Percentiles rank a stretch among this genome's conserved stretches.
Evolutionary conservation across 2,329 filamentous ascomycete species (phyloP).

Genomic region (Phaeosphaeria sp.): DNA sequence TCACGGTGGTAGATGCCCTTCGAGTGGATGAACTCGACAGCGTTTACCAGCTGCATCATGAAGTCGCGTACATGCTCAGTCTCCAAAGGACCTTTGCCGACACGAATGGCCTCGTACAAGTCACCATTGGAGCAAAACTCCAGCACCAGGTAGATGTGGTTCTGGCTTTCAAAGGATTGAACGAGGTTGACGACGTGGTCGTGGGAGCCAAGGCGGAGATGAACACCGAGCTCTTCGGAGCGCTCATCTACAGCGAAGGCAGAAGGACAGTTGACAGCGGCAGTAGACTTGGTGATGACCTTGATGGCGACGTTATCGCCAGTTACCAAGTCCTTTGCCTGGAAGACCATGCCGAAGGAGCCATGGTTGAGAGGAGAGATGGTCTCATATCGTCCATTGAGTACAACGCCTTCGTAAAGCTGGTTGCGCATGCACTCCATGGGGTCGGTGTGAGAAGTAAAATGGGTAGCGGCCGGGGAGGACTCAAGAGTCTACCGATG

Average conservation of each 20-base stretch:
- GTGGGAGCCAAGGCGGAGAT: constrained; percentile 78
- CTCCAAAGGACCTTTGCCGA: constrained; percentile 84
- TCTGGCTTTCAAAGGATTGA: constrained; percentile 88
- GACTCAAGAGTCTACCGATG: constrained; percentile 46
- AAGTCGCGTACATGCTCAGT: constrained; percentile 97
- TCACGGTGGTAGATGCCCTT: constrained; percentile 95
- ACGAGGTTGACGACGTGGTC: constrained; percentile 93
- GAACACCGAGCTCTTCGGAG: constrained; percentile 80
- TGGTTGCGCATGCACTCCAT: constrained; percentile 90
- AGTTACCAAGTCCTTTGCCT: constrained; percentile 80
- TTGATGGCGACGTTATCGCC: constrained; percentile 90
- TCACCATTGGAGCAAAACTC: constrained; percentile 96
- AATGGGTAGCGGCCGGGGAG: constrained; percentile 32
- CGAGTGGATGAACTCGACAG: constrained; percentile 87
- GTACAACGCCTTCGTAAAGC: constrained; percentile 78
- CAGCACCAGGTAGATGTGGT: constrained; percentile 89
- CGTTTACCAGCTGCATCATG: constrained; percentile 92
- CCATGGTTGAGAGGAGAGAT: constrained; percentile 96
- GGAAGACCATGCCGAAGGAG: constrained; percentile 98
- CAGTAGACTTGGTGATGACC: constrained; percentile 84
- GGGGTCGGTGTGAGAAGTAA: constrained; percentile 24
- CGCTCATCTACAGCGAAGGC: constrained; percentile 80
- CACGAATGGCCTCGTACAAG: constrained; percentile 94
- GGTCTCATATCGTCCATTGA: constrained; percentile 89
- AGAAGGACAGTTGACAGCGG: constrained; percentile 63